Conservation (phyloP, 2,329 filamentous ascomycete species). For the Penicillium thymicola region DNA sequence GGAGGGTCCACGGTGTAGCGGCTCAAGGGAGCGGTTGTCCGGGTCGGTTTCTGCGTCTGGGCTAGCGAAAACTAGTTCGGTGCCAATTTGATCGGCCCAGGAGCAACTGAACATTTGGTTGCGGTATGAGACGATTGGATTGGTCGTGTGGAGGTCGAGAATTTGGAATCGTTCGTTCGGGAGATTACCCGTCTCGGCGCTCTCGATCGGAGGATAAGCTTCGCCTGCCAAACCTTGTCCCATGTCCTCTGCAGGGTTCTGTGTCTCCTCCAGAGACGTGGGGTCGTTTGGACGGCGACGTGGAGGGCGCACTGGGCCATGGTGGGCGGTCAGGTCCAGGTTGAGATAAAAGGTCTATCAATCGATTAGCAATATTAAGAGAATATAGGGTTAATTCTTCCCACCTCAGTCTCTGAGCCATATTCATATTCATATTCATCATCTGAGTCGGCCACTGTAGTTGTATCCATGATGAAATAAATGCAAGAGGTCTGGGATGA, state of each 20-base stretch:
- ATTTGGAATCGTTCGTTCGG: constrained; percentile 62
- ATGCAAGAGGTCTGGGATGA: background rate
- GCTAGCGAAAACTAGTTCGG: constrained; percentile 70
- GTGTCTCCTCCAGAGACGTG: constrained; percentile 10
- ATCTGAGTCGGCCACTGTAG: constrained; percentile 31
- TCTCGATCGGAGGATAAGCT: constrained; percentile 40
- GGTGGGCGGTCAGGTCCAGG: constrained; percentile 53
- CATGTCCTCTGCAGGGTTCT: background rate
- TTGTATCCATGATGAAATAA: constrained; percentile 14
- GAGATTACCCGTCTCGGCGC: constrained; percentile 29
- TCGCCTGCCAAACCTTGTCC: constrained; percentile 10
- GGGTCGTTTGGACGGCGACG: constrained; percentile 25
- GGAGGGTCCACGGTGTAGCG: constrained; percentile 40
- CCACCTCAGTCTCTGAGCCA: constrained; percentile 51
- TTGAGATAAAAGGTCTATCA: constrained; percentile 57
- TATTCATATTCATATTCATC: constrained; percentile 63
- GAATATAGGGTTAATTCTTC: background rate
- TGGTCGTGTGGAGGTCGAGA: constrained; percentile 71
- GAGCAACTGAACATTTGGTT: constrained; percentile 73
- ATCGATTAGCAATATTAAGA: constrained; percentile 6
- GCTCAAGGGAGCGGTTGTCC: constrained; percentile 37
- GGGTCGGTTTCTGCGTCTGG: constrained; percentile 29
- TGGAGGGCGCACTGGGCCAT: constrained; percentile 37
- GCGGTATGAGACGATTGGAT: constrained; percentile 76
- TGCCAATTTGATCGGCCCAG: constrained; percentile 82